Conservation (phyloP, 441 rosid species). For the Jatropha podagrica region DNA sequence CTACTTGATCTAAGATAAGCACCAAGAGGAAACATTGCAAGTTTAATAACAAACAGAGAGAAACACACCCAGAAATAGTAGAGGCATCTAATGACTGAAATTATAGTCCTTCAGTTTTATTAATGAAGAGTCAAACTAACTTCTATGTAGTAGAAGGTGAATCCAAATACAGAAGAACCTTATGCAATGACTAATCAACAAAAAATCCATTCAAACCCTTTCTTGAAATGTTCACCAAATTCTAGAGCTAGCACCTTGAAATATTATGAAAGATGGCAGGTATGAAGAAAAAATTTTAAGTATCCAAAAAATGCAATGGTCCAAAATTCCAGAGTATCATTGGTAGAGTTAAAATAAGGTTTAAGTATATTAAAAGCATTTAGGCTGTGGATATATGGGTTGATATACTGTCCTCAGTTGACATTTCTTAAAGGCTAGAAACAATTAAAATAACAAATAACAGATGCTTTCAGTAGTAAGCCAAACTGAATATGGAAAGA, state of each 20-base stretch:
- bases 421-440: neutral
- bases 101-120: neutral
- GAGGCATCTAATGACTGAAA: neutral
- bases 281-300: neutral
- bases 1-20: neutral
- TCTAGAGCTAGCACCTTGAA: neutral
- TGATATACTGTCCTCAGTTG: neutral
- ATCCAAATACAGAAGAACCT: neutral
- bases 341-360: neutral
- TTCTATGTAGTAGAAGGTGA: neutral
- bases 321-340: neutral
- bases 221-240: neutral
- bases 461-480: neutral
- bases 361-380: neutral
- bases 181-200: neutral
- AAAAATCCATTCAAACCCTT: constrained; percentile 7
- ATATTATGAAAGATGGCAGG: neutral
- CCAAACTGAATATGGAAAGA: neutral
- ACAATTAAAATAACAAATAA: neutral
- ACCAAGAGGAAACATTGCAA: neutral
- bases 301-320: neutral
- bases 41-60: neutral
- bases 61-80: neutral
- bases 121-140: neutral
- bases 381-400: neutral